These are phyloP conservation scores for Collybia nuda DNA, from an alignment of 768 basidiomycete species.

Conservation along the genomic window DNA sequence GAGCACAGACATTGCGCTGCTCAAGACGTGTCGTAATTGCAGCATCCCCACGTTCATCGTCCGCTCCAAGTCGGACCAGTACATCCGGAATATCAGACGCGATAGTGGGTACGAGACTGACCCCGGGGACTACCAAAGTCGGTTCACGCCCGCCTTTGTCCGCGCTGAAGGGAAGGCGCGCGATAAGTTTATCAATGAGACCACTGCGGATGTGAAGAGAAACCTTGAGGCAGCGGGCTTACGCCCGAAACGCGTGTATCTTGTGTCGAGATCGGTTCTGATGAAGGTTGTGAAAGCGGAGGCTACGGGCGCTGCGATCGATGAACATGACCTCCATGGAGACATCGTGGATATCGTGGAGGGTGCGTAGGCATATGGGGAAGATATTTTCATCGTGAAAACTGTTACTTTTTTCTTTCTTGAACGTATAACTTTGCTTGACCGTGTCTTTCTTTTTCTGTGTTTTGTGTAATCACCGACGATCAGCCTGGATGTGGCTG, in stretches of 20 bases:
- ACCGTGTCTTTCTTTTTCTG: too few species aligned
- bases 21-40: slow-evolving; percentile 25
- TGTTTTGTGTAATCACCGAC: too few species aligned
- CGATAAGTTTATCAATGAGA: slow-evolving; percentile 4
- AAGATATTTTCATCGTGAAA: too few species aligned
- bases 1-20: slow-evolving; percentile 29
- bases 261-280: slow-evolving; percentile 2
- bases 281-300: not conserved
- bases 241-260: not conserved
- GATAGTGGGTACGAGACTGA: slow-evolving; percentile 37
- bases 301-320: not conserved
- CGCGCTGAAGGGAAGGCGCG: not conserved
- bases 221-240: slow-evolving; percentile 6
- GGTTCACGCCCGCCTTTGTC: not conserved
- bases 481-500: too few species aligned
- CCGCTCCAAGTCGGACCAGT: slow-evolving; percentile 31
- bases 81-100: slow-evolving; percentile 30
- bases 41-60: slow-evolving; percentile 32
- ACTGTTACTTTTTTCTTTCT: too few species aligned
- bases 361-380: not conserved
- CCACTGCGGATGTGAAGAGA: slow-evolving; percentile 2
- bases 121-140: slow-evolving; percentile 11
- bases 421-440: too few species aligned
- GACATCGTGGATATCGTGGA: slow-evolving; percentile 1
- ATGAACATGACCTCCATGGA: not conserved